These are phyloP conservation scores for Tetrapisispora nanseiensis DNA, from an alignment of 805 yeast species.

Conservation along the genomic window DNA sequence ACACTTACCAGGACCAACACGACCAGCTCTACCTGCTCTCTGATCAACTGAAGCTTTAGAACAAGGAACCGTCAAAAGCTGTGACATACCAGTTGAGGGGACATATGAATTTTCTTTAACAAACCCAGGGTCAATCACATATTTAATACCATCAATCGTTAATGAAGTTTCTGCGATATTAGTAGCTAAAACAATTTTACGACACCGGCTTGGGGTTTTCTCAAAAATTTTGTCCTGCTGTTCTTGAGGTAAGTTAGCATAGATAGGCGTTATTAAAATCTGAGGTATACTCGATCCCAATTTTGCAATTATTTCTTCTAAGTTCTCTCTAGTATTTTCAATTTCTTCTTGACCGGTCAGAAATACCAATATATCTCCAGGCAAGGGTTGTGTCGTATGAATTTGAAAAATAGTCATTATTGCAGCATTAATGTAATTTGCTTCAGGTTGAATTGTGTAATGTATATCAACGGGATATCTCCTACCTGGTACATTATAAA, in stretches of 20 bases:
- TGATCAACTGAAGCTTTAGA: conserved; percentile 95
- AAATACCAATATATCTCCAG: conserved; percentile 84
- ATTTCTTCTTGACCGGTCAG: conserved; percentile 96
- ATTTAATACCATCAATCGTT: conserved; percentile 92
- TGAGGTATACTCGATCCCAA: conserved; percentile 53
- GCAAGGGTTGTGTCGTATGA: conserved; percentile 47
- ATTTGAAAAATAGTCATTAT: conserved; percentile 80
- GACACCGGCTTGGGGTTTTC: conserved; percentile 65
- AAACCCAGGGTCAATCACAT: conserved; percentile 90
- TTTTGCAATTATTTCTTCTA: conserved; percentile 54
- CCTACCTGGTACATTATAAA: conserved; percentile 84
- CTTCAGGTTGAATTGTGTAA: conserved; percentile 80
- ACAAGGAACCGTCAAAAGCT: conserved; percentile 75
- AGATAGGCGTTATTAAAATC: conserved; percentile 73
- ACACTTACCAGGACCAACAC: conserved; percentile 95
- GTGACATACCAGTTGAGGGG: conserved; percentile 81
- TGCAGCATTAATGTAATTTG: conserved; percentile 85
- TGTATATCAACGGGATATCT: conserved; percentile 84
- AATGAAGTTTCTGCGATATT: conserved; percentile 96
- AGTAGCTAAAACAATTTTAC: conserved; percentile 90
- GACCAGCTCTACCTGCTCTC: conserved; percentile 96
- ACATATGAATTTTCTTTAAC: conserved; percentile 87
- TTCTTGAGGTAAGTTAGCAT: conserved; percentile 84
- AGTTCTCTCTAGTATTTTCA: conserved; percentile 64
- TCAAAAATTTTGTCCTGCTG: conserved; percentile 74